phyloP scores from a whole-genome alignment of 208 protist genomes.

The Angomonas deanei region DNA sequence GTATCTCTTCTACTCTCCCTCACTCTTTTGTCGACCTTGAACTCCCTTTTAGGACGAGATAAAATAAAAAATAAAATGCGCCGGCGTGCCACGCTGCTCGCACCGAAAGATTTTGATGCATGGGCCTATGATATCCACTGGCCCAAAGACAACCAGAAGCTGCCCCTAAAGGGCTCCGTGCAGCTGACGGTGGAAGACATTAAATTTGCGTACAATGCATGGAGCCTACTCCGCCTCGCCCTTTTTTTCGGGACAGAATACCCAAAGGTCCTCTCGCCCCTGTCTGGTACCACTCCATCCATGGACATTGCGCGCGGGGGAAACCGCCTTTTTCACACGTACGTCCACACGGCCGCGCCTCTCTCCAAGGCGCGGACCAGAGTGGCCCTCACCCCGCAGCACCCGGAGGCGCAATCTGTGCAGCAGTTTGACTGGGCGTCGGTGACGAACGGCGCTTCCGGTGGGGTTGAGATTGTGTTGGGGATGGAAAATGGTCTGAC shows the following conservation, averaged over 20 bases:
- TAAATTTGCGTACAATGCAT: constrained; percentile 88
- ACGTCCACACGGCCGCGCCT: constrained; percentile 23
- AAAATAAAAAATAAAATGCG: not conserved
- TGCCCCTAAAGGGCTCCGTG: constrained; percentile 30
- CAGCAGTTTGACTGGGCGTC: constrained; percentile 39
- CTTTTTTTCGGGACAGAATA: constrained; percentile 69
- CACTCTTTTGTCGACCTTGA: not conserved
- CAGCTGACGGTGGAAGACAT: constrained; percentile 71
- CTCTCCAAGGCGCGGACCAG: constrained; percentile 18
- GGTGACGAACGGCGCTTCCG: not conserved
- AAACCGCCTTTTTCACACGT: constrained; percentile 74
- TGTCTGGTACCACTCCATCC: constrained; percentile 50
- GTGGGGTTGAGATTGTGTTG: constrained; percentile 56
- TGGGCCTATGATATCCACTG: constrained; percentile 75
- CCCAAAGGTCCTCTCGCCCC: constrained; percentile 54
- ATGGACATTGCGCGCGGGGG: constrained; percentile 61
- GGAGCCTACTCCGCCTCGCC: constrained; percentile 60
- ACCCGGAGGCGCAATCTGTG: constrained; percentile 35
- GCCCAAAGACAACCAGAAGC: constrained; percentile 21
- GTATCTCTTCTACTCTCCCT: not conserved
- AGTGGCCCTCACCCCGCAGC: constrained; percentile 64
- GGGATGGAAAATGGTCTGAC: constrained; percentile 86
- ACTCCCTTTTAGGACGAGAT: not conserved
- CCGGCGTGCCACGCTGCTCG: not conserved
- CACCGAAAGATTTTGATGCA: constrained; percentile 68